Base-by-base conservation (phyloP, 768 basidiomycete species). In the Lactarius tabidus region DNA sequence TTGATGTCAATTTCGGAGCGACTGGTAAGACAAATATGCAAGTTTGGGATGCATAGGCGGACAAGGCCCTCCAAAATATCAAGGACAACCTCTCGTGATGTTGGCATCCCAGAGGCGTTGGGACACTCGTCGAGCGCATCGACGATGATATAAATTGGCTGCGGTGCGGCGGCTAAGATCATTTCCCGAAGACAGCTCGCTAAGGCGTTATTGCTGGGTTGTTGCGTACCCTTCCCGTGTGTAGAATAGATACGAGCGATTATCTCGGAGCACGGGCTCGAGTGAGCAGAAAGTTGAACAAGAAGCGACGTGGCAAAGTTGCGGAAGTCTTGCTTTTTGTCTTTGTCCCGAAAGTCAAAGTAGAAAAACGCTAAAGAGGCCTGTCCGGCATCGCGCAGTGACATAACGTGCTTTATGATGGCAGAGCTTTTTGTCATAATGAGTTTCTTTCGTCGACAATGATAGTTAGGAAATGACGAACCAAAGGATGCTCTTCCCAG, bases 361-460 rank as follows among this genome's bases (percentile, higher is more conserved):
- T 48, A 48, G 45, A 48, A 48, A 7, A 1, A 48, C 1, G 45
- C 45, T 15, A 48, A 48, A 10, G 23, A 15, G 0, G 45, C 45
- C 14, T 26, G 23, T 26, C 45, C 45, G 6, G 23, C 45, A 48
- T 48, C 23, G 45, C 45, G 23, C 23, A 48, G 26, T 0, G 23
- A 26, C 12, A 48, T 48, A 1, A 15, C 23, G 1, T 48, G 14
- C 23, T 15, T 23, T 26, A 48, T 26, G 14, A 48, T 14, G 0
- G 23, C 14, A 48, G 45, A 26, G 23, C 45, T 48, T 48, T 48
- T 7, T 14, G 45, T 26, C 14, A 2, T 48, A 2, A 48, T 48
- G 0, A 48, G 45, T 14, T 26, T 12, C 6, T 12, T n/a, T 48
- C 6, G 0, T 26, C 7, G 14, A 1, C n/a, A 0, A 17, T 2